phyloP scores from a whole-genome alignment of 306 rosid genomes.

The Cucurbita ficifolia region DNA sequence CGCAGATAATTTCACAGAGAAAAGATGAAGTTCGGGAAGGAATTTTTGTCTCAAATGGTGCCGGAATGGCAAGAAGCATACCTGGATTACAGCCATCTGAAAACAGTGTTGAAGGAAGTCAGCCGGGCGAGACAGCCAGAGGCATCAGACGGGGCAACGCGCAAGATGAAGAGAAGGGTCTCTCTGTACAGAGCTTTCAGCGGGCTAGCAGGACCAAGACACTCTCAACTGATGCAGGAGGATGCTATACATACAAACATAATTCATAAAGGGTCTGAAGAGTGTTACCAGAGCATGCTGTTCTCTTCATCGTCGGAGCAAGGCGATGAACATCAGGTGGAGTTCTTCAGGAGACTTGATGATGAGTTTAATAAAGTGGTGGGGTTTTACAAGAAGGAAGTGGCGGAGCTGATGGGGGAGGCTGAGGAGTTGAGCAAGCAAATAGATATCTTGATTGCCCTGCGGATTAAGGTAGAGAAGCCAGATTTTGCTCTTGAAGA shows the following conservation, averaged over 20 bases:
- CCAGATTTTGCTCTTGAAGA: slow-evolving; percentile 12
- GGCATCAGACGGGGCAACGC: neutral
- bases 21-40: slow-evolving; percentile 75
- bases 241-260: slow-evolving; percentile 25
- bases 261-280: slow-evolving; percentile 19
- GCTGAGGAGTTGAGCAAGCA: slow-evolving; percentile 53
- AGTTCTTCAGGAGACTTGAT: slow-evolving; percentile 46
- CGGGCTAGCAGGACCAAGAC: slow-evolving; percentile 27
- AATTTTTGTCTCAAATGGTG: slow-evolving; percentile 48
- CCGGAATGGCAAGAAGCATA: slow-evolving; percentile 75
- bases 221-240: slow-evolving; percentile 20
- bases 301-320: slow-evolving; percentile 19
- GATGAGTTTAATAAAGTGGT: slow-evolving; percentile 56
- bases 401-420: slow-evolving; percentile 31
- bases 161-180: slow-evolving; percentile 26
- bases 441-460: slow-evolving; percentile 56
- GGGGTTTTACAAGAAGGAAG: slow-evolving; percentile 32
- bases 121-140: neutral
- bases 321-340: slow-evolving; percentile 28
- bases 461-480: slow-evolving; percentile 38
- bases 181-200: slow-evolving; percentile 60
- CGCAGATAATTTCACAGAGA: neutral
- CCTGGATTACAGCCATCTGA: slow-evolving; percentile 48
- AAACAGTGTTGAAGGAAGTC: slow-evolving; percentile 33
- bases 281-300: slow-evolving; percentile 28